phyloP scores from a whole-genome alignment of 768 basidiomycete genomes.

The Xerocomus potaroensis region DNA sequence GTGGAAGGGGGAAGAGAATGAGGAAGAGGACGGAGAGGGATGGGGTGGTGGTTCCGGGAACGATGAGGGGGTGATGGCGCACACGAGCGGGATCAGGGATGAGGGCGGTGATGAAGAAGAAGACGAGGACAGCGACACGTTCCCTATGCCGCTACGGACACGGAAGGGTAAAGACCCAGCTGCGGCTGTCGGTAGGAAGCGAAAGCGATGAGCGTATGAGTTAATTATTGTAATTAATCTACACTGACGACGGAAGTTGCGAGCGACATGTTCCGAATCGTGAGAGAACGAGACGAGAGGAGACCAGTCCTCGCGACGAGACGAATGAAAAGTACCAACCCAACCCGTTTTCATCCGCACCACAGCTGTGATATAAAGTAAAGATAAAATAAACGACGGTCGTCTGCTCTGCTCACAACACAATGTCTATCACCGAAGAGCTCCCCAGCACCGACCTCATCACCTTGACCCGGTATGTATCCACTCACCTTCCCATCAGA shows the following conservation, averaged over 20 bases:
- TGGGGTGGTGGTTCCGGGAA: constrained; percentile 45
- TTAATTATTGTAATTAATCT: no score
- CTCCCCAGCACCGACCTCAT: constrained; percentile 81
- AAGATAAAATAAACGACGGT: constrained; percentile 7
- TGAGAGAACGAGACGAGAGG: constrained; percentile 13
- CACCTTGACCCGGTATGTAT: constrained; percentile 80
- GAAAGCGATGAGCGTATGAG: constrained; percentile 51
- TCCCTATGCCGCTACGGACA: constrained; percentile 67
- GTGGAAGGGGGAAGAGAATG: no score
- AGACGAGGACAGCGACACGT: constrained; percentile 66
- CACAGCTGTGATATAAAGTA: no score
- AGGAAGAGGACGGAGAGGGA: no score
- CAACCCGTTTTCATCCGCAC: constrained; percentile 21
- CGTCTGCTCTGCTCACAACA: constrained; percentile 3
- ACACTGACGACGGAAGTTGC: no score
- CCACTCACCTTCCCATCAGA: not conserved
- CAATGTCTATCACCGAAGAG: constrained; percentile 44
- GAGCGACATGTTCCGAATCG: constrained; percentile 23
- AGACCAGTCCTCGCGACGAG: not conserved
- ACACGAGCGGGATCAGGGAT: constrained; percentile 60
- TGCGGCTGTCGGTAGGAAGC: constrained; percentile 48
- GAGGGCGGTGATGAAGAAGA: constrained; percentile 50
- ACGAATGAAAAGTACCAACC: not conserved
- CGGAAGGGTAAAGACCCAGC: constrained; percentile 57
- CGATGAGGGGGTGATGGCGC: constrained; percentile 54